Conservation (phyloP, 176 grass and related monocot species). For the Guadua angustifolia region DNA sequence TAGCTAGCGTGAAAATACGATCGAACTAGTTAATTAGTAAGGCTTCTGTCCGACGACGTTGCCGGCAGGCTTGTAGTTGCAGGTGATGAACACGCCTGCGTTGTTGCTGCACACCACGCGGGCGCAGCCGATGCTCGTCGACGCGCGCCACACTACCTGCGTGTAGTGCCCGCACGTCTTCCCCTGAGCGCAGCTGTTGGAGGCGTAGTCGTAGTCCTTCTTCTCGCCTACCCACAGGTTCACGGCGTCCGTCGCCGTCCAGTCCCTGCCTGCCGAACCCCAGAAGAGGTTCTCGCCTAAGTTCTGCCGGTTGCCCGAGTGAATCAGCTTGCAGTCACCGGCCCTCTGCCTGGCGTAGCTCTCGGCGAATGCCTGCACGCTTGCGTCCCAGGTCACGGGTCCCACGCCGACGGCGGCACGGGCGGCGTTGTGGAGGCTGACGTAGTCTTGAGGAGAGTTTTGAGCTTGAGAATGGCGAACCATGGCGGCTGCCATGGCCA, state of each 20-base stretch:
- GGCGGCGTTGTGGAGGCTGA: not conserved
- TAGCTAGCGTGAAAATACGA: no score
- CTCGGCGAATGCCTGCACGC: constrained; percentile 32
- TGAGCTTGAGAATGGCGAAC: not conserved
- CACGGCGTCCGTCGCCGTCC: constrained; percentile 45
- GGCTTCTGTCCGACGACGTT: constrained; percentile 34
- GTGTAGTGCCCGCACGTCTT: constrained; percentile 57
- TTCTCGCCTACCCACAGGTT: constrained; percentile 33
- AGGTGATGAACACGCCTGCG: constrained; percentile 35
- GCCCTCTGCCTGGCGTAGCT: constrained; percentile 36
- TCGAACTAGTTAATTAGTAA: constrained; percentile 27
- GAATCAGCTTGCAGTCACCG: constrained; percentile 38
- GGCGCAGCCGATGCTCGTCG: constrained; percentile 37
- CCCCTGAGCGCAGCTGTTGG: constrained; percentile 29
- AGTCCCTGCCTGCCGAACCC: not conserved
- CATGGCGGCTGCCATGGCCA: not conserved
- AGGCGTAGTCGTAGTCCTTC: constrained; percentile 38
- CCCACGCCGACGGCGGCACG: constrained; percentile 28
- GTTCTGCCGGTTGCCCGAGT: constrained; percentile 34
- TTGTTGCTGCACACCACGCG: constrained; percentile 29
- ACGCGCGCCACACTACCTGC: constrained; percentile 52
- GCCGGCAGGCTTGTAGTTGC: constrained; percentile 48
- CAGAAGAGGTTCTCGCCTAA: constrained; percentile 56
- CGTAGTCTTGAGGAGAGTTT: not conserved
- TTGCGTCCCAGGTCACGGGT: constrained; percentile 34